Conservation (phyloP, 306 rosid species). For the Ochetophila trinervis region DNA sequence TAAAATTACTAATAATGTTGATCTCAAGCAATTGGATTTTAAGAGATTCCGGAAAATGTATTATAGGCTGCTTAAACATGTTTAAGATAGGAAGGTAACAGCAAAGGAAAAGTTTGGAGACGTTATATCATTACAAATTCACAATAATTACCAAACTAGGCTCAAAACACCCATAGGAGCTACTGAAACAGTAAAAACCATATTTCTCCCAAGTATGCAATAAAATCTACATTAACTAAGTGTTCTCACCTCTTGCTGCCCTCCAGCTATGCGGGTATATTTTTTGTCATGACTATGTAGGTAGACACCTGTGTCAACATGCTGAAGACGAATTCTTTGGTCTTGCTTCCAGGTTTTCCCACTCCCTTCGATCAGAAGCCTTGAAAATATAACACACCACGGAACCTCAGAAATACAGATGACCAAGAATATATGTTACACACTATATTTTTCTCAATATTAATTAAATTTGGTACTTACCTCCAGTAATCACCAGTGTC, state of each 20-base stretch:
- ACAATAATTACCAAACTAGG: too few species aligned
- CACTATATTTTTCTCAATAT: neutral
- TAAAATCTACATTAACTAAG: neutral
- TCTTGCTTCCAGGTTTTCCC: slow-evolving; percentile 99
- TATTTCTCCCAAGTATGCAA: too few species aligned
- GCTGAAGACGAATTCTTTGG: slow-evolving; percentile 88
- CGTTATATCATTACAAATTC: too few species aligned
- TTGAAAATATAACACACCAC: slow-evolving; percentile 28
- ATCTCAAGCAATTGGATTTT: neutral
- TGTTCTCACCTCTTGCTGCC: slow-evolving; percentile 96
- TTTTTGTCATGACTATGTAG: slow-evolving; percentile 97
- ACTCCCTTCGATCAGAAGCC: slow-evolving; percentile 77
- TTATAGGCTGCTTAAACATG: too few species aligned
- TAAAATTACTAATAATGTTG: neutral
- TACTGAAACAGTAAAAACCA: too few species aligned
- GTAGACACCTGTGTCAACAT: slow-evolving; percentile 78
- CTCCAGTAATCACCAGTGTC: slow-evolving; percentile 94
- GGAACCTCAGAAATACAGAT: slow-evolving; percentile 22
- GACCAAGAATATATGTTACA: slow-evolving; percentile 13
- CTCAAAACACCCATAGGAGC: too few species aligned
- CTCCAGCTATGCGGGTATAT: slow-evolving; percentile 91
- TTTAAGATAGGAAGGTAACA: too few species aligned
- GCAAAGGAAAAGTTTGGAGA: too few species aligned
- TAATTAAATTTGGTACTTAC: slow-evolving; percentile 34
- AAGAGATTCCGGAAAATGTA: neutral